Conservation (phyloP, 768 basidiomycete species). For the Tulasnella sp. region DNA sequence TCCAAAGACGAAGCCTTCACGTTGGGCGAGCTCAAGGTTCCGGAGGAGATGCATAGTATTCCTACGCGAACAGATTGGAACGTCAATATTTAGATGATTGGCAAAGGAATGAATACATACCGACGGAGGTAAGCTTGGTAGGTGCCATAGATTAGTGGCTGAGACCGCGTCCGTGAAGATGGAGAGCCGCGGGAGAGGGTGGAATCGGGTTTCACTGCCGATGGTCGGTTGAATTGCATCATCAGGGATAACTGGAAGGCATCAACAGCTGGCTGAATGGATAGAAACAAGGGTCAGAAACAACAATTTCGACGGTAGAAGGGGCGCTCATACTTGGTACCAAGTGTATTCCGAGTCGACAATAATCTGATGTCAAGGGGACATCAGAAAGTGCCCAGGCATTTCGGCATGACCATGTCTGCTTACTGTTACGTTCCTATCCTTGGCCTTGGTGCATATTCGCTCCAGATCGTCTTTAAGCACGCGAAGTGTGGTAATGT, state of each 20-base stretch:
- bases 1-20: slow-evolving; percentile 68
- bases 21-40: slow-evolving; percentile 60
- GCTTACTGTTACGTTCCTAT: slow-evolving; percentile 30
- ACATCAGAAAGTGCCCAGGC: background rate
- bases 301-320: background rate
- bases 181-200: slow-evolving; percentile 24
- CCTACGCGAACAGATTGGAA: slow-evolving; percentile 38
- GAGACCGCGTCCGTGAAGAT: slow-evolving; percentile 31
- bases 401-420: background rate
- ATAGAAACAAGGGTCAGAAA: background rate
- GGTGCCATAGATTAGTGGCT: slow-evolving; percentile 77
- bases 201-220: background rate
- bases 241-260: slow-evolving; percentile 70
- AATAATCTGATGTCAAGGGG: slow-evolving; percentile 42
- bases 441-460: slow-evolving; percentile 62
- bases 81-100: background rate
- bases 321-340: slow-evolving; percentile 40
- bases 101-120: slow-evolving; percentile 36
- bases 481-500: slow-evolving; percentile 56
- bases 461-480: slow-evolving; percentile 57
- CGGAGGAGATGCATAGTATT: slow-evolving; percentile 64
- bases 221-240: slow-evolving; percentile 59
- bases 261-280: slow-evolving; percentile 71
- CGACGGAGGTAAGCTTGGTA: slow-evolving; percentile 85
- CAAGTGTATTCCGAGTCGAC: slow-evolving; percentile 77